Conservation (phyloP, 768 basidiomycete species). For the Agaricus subrufescens region DNA sequence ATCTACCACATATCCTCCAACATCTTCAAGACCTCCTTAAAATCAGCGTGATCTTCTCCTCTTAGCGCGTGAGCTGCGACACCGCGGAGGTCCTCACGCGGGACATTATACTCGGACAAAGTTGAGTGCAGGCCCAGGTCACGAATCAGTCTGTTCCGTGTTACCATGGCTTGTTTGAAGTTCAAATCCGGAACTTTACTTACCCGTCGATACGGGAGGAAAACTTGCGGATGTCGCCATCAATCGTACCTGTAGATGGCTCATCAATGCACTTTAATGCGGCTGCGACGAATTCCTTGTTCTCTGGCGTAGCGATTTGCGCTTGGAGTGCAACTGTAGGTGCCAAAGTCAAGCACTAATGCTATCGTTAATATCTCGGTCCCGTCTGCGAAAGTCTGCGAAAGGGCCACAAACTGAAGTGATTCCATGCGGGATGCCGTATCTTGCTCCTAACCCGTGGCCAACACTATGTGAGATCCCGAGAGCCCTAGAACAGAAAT, state of each 20-base stretch:
- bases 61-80: conserved; percentile 51
- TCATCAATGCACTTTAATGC: conserved; percentile 54
- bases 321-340: conserved; percentile 59
- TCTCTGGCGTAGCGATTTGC: conserved; percentile 49
- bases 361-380: background rate
- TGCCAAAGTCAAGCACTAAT: conserved; percentile 67
- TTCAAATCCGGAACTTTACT: conserved; percentile 16
- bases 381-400: conserved; percentile 7
- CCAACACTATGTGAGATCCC: conserved; percentile 76
- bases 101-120: conserved; percentile 61
- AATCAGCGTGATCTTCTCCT: conserved; percentile 31
- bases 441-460: conserved; percentile 67
- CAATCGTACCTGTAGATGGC: conserved; percentile 57
- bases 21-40: conserved; percentile 41
- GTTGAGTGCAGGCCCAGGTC: conserved; percentile 54
- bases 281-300: conserved; percentile 56
- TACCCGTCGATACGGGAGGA: conserved; percentile 53
- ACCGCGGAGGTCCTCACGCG: conserved; percentile 43
- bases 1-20: conserved; percentile 41
- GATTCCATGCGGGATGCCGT: conserved; percentile 77
- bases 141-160: conserved; percentile 46
- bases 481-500: conserved; percentile 42
- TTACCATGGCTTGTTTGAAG: background rate
- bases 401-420: conserved; percentile 54
- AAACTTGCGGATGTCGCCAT: conserved; percentile 56